Evolutionary conservation across 2,329 filamentous ascomycete genomes (phyloP), one percentile per base, ranked within the genome.

Genomic region (Penicillium glabrum): DNA sequence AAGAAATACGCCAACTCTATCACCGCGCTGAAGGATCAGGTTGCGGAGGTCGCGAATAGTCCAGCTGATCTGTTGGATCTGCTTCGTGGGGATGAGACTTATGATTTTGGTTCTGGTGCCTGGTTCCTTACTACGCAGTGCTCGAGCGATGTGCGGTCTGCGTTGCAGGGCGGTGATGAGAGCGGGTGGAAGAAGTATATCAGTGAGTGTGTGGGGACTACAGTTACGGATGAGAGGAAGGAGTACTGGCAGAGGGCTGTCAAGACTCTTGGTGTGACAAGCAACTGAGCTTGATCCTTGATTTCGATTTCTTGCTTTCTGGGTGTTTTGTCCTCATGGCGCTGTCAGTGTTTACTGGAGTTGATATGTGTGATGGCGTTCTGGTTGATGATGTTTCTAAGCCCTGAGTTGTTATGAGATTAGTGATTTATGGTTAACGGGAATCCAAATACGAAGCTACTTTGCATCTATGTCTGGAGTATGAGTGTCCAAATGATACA

Each of bases 51-150:
- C 61, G 63, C 66, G 31, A 75, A 75, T 23, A 70, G 78, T 47
- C 70, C 76, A 0, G 77, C 75, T 14, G 74, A 63, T 1, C 65
- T 86, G 1, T 72, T 86, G 3, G 79, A 74, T 23, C 67, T 86
- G 46, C 77, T 88, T 19, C 75, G 81, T 39, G 67, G 68, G 0
- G 61, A 74, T 5, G 78, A 81, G 50, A 70, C 78, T 23, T 81
- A 80, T 57, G 79, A 80, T 51, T 88, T 87, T 67, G 85, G 77
- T 0, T 82, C 78, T 14, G 86, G 80, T 2, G 82, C 83, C 8
- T 89, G 86, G 86, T 89, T 83, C 66, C 67, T 87, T 49, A 79
- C 70, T 13, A 82, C 77, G 0, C 77, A 86, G 67, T 89, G 86
- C 67, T 67, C 62, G 1, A 64, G 66, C 0, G 69, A 65, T n/a